A percentile compares a stretch with the other conserved stretches of the same genome.
Conservation (phyloP, 2,329 filamentous ascomycete species). For the Colletotrichum tofieldiae region DNA sequence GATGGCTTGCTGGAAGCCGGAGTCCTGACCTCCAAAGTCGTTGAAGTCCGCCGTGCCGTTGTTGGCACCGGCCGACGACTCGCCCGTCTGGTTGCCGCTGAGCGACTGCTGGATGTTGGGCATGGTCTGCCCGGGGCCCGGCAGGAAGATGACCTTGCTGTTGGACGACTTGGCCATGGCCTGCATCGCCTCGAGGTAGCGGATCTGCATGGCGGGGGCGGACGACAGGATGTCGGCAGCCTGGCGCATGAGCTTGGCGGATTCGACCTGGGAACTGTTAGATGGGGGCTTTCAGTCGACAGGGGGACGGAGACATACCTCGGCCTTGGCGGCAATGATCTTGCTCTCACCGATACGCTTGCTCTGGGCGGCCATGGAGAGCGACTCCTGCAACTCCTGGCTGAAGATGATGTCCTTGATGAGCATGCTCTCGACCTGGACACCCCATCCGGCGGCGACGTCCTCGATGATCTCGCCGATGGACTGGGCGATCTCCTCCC, state of each 20-base stretch:
- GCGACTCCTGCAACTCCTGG: conserved; percentile 93
- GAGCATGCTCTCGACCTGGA: conserved; percentile 97
- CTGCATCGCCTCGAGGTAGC: conserved; percentile 99
- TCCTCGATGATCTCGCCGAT: conserved; percentile 99
- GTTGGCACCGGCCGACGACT: conserved; percentile 58
- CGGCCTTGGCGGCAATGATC: conserved; percentile 96
- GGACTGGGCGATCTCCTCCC: conserved; percentile 95
- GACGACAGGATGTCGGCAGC: conserved; percentile 94
- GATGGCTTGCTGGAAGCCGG: conserved; percentile 83
- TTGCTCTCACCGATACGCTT: conserved; percentile 99
- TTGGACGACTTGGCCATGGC: conserved; percentile 96
- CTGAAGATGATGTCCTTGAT: conserved; percentile 99
- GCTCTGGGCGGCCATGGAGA: conserved; percentile 98
- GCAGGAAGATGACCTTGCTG: conserved; percentile 89
- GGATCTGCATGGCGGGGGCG: conserved; percentile 97
- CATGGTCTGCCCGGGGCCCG: conserved; percentile 73
- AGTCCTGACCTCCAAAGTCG: conserved; percentile 69
- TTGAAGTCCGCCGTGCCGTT: conserved; percentile 52
- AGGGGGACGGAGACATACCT: conserved; percentile 61
- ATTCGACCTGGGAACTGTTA: conserved; percentile 75
- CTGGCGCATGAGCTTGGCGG: conserved; percentile 92
- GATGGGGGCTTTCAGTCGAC: neutral
- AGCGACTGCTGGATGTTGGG: conserved; percentile 59
- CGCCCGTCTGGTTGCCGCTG: conserved; percentile 55
- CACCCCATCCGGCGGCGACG: conserved; percentile 93